Percentiles rank a stretch among this genome's conserved stretches.
Evolutionary conservation across 202 grass and related monocot genomes (phyloP).

Genomic region (Elaeis oleifera): DNA sequence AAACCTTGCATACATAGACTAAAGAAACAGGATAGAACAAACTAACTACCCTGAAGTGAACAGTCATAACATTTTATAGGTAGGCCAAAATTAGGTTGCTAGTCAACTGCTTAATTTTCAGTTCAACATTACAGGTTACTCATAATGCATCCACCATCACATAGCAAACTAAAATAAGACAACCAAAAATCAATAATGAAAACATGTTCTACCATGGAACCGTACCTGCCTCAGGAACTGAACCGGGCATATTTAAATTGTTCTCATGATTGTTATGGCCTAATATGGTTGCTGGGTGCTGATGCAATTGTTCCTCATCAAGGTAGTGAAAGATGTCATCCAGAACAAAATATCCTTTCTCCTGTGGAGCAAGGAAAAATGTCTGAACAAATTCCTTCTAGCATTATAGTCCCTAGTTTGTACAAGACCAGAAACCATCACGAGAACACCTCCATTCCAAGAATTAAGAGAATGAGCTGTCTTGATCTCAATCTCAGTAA

Average conservation of each 20-base stretch:
- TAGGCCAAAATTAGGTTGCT: too few relatives aligned
- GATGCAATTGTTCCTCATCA: constrained; percentile 75
- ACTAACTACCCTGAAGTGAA: too few relatives aligned
- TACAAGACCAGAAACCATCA: constrained; percentile 83
- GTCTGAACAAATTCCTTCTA: constrained; percentile 84
- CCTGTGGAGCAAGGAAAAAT: constrained; percentile 91
- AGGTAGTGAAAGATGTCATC: constrained; percentile 92
- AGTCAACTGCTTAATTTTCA: too few relatives aligned
- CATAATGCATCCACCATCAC: too few relatives aligned
- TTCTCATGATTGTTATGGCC: constrained; percentile 49
- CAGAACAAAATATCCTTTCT: constrained; percentile 85
- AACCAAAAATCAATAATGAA: not conserved
- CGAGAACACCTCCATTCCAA: constrained; percentile 62
- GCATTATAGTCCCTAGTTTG: constrained; percentile 65
- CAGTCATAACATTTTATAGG: too few relatives aligned
- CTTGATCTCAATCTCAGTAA: constrained; percentile 88
- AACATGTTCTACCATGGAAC: not conserved
- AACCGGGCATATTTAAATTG: constrained; percentile 34
- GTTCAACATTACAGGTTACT: too few relatives aligned
- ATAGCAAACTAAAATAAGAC: too few relatives aligned
- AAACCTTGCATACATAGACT: too few relatives aligned
- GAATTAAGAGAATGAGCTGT: constrained; percentile 81
- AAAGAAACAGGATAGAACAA: too few relatives aligned
- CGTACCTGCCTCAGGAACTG: constrained; percentile 45
- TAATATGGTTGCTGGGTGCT: constrained; percentile 26